phyloP scores from a whole-genome alignment of 768 basidiomycete species.

The Mrakia hoshinonis region DNA sequence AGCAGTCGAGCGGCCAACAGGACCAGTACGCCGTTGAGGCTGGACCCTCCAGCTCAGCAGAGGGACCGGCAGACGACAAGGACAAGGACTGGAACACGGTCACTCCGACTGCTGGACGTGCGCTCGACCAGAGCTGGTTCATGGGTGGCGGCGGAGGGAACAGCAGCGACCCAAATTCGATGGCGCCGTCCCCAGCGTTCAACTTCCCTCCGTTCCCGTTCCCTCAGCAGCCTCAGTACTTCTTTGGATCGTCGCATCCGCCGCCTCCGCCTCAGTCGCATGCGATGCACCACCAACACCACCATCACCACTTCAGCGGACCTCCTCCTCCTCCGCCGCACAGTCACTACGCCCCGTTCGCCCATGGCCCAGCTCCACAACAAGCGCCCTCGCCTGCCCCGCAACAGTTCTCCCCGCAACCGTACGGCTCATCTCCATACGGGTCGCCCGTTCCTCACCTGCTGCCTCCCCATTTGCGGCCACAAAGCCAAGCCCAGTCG shows the following conservation, averaged over 20 bases:
- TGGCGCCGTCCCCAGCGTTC: background rate
- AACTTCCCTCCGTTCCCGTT: constrained; percentile 14
- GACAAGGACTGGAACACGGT: constrained; percentile 9
- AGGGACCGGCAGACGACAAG: background rate
- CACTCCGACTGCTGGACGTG: background rate
- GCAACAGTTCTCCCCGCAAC: too few species aligned
- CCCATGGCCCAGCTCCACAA: background rate
- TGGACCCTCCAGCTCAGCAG: background rate
- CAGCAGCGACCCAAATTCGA: background rate
- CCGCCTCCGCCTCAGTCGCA: background rate
- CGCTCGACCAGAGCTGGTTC: background rate
- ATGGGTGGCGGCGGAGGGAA: background rate
- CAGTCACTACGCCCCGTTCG: background rate
- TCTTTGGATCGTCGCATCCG: background rate
- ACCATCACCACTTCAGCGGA: background rate
- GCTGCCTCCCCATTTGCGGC: background rate
- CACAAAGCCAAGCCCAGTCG: background rate
- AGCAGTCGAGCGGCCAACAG: background rate
- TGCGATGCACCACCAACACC: background rate
- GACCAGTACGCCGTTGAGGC: background rate
- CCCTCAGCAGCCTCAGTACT: constrained; percentile 12
- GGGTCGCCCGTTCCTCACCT: background rate
- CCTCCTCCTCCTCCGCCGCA: background rate
- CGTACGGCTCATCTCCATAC: too few species aligned
- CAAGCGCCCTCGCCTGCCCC: too few species aligned